phyloP scores from a whole-genome alignment of 345 rosid genomes.

The Eucalyptus caleyi region DNA sequence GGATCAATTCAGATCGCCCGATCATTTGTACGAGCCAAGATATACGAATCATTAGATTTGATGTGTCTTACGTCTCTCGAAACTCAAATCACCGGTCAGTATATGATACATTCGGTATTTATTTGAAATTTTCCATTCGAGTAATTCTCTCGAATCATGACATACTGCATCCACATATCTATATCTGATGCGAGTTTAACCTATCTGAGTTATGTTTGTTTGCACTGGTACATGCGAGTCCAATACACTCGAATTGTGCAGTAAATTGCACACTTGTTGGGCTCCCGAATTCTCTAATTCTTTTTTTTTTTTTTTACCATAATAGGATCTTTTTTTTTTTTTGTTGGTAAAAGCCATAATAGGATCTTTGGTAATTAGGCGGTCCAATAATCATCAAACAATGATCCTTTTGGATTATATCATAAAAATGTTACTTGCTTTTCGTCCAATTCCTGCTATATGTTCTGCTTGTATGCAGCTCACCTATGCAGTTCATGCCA shows the following conservation, averaged over 20 bases:
- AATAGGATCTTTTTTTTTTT: neutral
- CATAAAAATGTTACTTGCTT: too few relatives aligned
- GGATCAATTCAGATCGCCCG: neutral
- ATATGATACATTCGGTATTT: neutral
- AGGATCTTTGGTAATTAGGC: neutral
- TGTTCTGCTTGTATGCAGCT: too few relatives aligned
- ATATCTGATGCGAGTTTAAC: neutral
- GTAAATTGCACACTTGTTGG: rapidly evolving
- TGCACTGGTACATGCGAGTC: neutral
- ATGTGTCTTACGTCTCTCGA: neutral
- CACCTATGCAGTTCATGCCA: too few relatives aligned
- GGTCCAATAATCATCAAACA: neutral
- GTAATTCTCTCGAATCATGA: neutral
- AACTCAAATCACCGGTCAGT: neutral
- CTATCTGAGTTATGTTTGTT: rapidly evolving
- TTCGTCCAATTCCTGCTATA: too few relatives aligned
- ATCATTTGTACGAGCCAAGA: neutral
- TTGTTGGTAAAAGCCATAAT: too few relatives aligned
- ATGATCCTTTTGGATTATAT: neutral
- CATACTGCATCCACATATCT: neutral
- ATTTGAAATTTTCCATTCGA: neutral
- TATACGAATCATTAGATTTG: neutral
- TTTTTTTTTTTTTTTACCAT: too few relatives aligned
- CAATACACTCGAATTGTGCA: neutral
- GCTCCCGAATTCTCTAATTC: neutral